Evolutionary conservation across 1,139 yeast genomes (phyloP), one percentile per base, ranked within the genome.

Genomic region (Suhomyces bribrorum): DNA sequence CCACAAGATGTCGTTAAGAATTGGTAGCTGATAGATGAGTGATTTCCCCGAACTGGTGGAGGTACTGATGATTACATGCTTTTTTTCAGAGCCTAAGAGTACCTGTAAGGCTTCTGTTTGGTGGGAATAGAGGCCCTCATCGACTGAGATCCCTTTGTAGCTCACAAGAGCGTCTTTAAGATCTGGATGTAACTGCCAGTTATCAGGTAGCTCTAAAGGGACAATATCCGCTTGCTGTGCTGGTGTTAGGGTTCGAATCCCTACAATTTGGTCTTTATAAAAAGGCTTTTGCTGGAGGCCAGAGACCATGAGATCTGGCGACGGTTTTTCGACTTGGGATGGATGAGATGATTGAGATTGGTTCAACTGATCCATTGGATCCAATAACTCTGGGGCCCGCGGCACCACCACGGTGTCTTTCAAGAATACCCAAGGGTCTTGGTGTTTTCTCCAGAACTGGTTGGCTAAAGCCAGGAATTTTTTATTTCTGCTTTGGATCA

Each of bases 11-110:
- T 77, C 75, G 38, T 78, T 76, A 7, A 90, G 59, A 4, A 92
- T 87, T 0, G 97, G 96, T 2, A 89, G 62, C 59, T 92, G 98
- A 55, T 89, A 92, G 23, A 94, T 85, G 38, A 92, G 66, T 0
- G 97, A 89, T 52, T 92, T 92, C 29, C 99, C 99, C 0, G 97
- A 88, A 1, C 97, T 88, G 0, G 99, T 92, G 0, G 97, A 81
- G 0, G 98, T 94, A 14, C 96, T 83, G 1, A 90, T 82, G 29
- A 92, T 86, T 2, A 89, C 88, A 59, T 90, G 81, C 14, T 52
- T 52, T 30, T 73, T 66, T 3, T 38, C 35, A 1, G 78, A 77
- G 0, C 62, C 53, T 27, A 69, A 54, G 11, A 88, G 62, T 0
- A 81, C 73, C 40, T 78, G 74, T 5, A 92, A 59, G 0, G 97